Base-by-base conservation (phyloP, 805 yeast genomes). In the Pichia occidentalis region DNA sequence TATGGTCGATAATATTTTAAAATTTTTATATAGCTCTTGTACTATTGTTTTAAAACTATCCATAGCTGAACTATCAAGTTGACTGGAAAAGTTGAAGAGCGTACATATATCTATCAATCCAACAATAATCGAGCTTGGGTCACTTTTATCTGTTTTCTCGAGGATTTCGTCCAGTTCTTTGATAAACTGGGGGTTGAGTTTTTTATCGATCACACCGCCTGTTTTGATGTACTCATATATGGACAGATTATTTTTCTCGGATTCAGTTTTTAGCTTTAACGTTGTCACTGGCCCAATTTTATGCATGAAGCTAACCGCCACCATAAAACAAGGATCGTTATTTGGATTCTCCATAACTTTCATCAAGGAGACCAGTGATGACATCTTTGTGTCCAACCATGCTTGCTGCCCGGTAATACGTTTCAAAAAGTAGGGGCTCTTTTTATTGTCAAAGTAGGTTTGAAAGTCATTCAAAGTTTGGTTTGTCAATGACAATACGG, bases 401-500 rank as follows among this genome's bases (percentile, higher is more conserved):
- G 74, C 4, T 68, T 60, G 12, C 70, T 57, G 1, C 70, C 61
- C 18, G 75, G 55, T 44, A 67, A 71, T 26, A 63, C 58, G 29
- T 59, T 56, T 4, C 63, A 63, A n/a, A 74, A 54, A 12, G 24
- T 32, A 2, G 70, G 27, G 31, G 12, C 35, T 24, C 3, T 23
- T 22, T 20, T 28, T 42, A 10, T 49, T 45, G 11, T 59, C 57
- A 19, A 79, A 56, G 22, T 60, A 53, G 14, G 56, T 58, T 21
- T 58, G 59, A 1, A 75, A 52, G 0, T 55, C 45, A 10, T 65
- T 63, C 7, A 77, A 51, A 34, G 73, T 75, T 12, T 56, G 56
- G 49, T 80, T 80, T 0, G 80, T 65, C 36, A 73, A 60, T 0
- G 77, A 62, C 22, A 80, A 50, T 3, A 80, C 56, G 0, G 75